Evolutionary conservation across 1,284 basidiomycete species (phyloP).

Genomic region (Rhodotorula mucilaginosa): DNA sequence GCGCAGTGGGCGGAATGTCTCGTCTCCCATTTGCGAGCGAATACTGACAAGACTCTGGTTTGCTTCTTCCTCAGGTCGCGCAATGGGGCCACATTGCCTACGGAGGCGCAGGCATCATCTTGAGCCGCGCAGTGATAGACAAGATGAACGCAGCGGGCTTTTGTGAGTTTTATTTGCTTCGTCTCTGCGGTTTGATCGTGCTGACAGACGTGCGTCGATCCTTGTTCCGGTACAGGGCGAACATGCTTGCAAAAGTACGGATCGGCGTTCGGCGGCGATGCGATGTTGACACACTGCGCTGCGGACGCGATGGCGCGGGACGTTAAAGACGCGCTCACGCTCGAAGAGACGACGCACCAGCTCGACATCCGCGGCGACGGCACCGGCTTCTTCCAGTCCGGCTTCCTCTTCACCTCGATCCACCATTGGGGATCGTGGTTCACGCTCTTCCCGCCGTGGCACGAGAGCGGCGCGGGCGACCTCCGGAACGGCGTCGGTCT

Average conservation of each 20-base stretch:
- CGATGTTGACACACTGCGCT: constrained; percentile 41
- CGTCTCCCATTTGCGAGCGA: no score
- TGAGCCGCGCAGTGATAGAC: constrained; percentile 33
- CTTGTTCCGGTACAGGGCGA: constrained; percentile 1
- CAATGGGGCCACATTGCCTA: constrained; percentile 42
- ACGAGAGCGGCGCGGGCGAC: constrained; percentile 34
- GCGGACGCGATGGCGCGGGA: constrained; percentile 36
- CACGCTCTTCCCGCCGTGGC: constrained; percentile 41
- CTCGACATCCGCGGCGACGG: constrained; percentile 44
- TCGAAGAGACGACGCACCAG: constrained; percentile 42
- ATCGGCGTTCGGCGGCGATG: constrained; percentile 35
- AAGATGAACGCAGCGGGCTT: constrained; percentile 39
- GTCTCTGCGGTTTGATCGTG: not conserved
- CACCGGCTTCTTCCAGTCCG: constrained; percentile 43
- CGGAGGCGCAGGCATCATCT: constrained; percentile 41
- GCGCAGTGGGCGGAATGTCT: no score
- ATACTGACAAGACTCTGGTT: no score
- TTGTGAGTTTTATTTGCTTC: constrained; percentile 16
- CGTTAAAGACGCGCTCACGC: constrained; percentile 31
- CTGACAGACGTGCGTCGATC: not conserved
- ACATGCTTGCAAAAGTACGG: constrained; percentile 30
- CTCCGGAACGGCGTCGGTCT: constrained; percentile 34
- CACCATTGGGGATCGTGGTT: constrained; percentile 43
- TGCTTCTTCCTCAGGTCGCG: constrained; percentile 26
- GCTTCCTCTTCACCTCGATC: constrained; percentile 42